Conservation (phyloP, 805 yeast genomes). For the Metschnikowia lunata region DNA sequence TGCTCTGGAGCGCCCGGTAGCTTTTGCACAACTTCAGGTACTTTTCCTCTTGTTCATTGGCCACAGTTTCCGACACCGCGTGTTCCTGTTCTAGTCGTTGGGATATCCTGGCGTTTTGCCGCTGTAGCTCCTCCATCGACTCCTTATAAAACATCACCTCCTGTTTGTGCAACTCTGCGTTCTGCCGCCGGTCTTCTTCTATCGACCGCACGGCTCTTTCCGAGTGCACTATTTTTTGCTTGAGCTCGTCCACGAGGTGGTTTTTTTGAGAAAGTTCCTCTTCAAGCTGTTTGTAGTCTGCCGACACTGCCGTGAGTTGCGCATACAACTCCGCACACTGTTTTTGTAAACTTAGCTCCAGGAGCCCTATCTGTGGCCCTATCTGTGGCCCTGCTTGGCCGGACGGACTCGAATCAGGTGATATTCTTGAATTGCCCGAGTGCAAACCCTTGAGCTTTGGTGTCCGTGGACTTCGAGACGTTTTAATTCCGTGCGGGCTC, state of each 20-base stretch:
- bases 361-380: neutral
- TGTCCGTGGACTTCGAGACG: conserved; percentile 1
- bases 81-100: conserved; percentile 16
- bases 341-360: conserved; percentile 15
- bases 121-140: conserved; percentile 29
- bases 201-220: conserved; percentile 27
- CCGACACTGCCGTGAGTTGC: conserved; percentile 20
- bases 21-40: conserved; percentile 31
- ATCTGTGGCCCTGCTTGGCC: neutral
- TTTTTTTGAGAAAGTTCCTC: conserved; percentile 26
- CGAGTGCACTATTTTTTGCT: conserved; percentile 20
- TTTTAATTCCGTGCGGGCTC: neutral
- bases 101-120: conserved; percentile 15
- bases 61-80: conserved; percentile 2
- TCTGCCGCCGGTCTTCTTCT: conserved; percentile 27
- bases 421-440: no score
- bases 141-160: conserved; percentile 32
- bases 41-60: conserved; percentile 17
- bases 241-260: conserved; percentile 24
- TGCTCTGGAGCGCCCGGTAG: conserved; percentile 41
- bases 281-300: conserved; percentile 30
- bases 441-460: neutral
- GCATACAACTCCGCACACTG: conserved; percentile 32
- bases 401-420: neutral
- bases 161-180: conserved; percentile 25